Evolutionary conservation across 306 rosid genomes (phyloP), one percentile per base, ranked within the genome.

Genomic region (Dalbergia oliveri): DNA sequence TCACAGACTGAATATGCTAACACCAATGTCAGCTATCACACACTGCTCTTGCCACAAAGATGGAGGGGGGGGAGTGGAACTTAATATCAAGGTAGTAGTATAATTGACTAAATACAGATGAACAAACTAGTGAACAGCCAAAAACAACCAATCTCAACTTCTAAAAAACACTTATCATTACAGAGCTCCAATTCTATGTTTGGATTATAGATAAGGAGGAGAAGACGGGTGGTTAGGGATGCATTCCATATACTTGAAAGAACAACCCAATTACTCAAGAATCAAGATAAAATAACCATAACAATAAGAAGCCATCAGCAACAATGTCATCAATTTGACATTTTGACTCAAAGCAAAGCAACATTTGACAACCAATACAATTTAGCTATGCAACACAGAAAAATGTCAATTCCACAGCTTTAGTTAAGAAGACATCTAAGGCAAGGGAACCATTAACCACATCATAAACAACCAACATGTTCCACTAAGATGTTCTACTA

Each of bases 271-370:
- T 41, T 26, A 65, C 11, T 49, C 41, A 71, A 41, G n/a, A 26
- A 26, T 35, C 35, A 71, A 44, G 15, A 31, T 53, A 82, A 65
- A 71, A 44, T 63, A 66, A 76, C 41, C 70, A 58, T n/a, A 45
- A 23, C n/a, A 34, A 67, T 62, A 44, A 60, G 19, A 34, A 76
- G 43, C 19, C 62, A 44, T 12, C 51, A 49, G 44, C 75, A 72
- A 78, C 43, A 72, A 67, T 67, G 69, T 33, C 26, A 68, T 57
- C 43, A 72, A 43, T 15, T 67, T 18, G 68, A 67, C 69, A 72
- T 34, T 15, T 67, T 18, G 68, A 67, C 66, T 60, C 39, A 78
- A 82, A 49, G 8, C n/a, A 57, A 60, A 76, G 69, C 39, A 44
- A 81, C 68, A 66, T 13, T 58, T 77, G 26, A 71, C 56, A 43